These are phyloP conservation scores for Hortaea werneckii DNA, from an alignment of 2,329 filamentous ascomycete species.

Conservation along the genomic window DNA sequence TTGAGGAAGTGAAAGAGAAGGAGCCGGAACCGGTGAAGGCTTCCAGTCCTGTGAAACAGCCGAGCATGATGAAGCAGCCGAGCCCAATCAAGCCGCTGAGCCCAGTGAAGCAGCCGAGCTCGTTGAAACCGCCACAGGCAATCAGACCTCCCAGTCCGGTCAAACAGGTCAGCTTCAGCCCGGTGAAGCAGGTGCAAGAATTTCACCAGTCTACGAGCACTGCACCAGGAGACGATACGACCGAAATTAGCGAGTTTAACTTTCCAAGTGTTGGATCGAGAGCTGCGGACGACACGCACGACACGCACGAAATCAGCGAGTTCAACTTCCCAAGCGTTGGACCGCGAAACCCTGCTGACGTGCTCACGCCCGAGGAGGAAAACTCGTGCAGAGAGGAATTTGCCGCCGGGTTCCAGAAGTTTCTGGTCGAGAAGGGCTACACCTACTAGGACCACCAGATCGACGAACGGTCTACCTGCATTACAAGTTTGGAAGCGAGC, in stretches of 20 bases:
- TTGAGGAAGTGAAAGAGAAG: constrained; percentile 4
- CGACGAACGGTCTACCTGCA: background rate
- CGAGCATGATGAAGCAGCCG: background rate
- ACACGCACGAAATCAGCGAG: background rate
- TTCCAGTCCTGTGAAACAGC: background rate
- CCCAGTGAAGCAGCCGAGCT: background rate
- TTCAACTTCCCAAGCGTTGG: background rate
- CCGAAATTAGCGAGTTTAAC: background rate
- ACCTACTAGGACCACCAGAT: background rate
- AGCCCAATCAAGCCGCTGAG: too few species aligned
- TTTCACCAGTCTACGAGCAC: background rate
- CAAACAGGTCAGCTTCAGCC: background rate
- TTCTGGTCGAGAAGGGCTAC: background rate
- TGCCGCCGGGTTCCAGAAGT: background rate
- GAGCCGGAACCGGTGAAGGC: background rate
- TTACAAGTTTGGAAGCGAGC: too few species aligned
- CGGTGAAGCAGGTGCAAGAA: background rate
- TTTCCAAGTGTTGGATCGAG: background rate
- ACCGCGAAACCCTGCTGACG: background rate
- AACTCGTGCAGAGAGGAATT: background rate
- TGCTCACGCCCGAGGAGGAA: background rate
- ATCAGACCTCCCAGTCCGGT: background rate
- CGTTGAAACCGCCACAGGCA: too few species aligned
- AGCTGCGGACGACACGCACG: background rate
- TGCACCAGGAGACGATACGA: background rate